phyloP scores from a whole-genome alignment of 2,329 filamentous ascomycete species.

The Ploettnerulaceae sp. region DNA sequence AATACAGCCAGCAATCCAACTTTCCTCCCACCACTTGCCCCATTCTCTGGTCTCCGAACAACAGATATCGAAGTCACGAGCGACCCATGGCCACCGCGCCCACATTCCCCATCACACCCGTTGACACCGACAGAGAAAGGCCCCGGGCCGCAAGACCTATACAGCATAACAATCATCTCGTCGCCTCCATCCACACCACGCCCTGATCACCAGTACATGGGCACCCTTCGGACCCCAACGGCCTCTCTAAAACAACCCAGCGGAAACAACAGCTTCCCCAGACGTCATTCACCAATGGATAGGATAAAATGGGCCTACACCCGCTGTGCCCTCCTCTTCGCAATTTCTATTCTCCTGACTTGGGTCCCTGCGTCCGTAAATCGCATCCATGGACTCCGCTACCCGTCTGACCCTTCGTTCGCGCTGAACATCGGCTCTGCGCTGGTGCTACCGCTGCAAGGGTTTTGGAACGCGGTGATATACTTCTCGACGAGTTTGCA shows the following conservation, averaged over 20 bases:
- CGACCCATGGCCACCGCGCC: slow-evolving; percentile 1
- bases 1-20: background rate
- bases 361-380: slow-evolving; percentile 76
- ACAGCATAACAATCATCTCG: slow-evolving; percentile 6
- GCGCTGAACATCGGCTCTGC: slow-evolving; percentile 65
- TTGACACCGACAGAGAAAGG: background rate
- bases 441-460: slow-evolving; percentile 72
- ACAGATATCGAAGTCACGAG: slow-evolving; percentile 26
- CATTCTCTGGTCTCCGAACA: slow-evolving; percentile 18
- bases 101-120: background rate
- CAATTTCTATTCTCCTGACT: slow-evolving; percentile 63
- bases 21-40: background rate
- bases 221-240: background rate
- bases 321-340: slow-evolving; percentile 66
- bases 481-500: slow-evolving; percentile 66
- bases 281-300: slow-evolving; percentile 36
- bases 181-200: background rate
- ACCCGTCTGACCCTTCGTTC: slow-evolving; percentile 47
- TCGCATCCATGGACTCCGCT: slow-evolving; percentile 63
- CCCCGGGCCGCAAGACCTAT: background rate
- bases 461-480: slow-evolving; percentile 78
- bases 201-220: background rate
- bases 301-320: slow-evolving; percentile 65
- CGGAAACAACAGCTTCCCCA: background rate
- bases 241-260: too few relatives aligned